Base-by-base conservation (phyloP, 1,284 basidiomycete genomes). In the Puccinia coronata region DNA sequence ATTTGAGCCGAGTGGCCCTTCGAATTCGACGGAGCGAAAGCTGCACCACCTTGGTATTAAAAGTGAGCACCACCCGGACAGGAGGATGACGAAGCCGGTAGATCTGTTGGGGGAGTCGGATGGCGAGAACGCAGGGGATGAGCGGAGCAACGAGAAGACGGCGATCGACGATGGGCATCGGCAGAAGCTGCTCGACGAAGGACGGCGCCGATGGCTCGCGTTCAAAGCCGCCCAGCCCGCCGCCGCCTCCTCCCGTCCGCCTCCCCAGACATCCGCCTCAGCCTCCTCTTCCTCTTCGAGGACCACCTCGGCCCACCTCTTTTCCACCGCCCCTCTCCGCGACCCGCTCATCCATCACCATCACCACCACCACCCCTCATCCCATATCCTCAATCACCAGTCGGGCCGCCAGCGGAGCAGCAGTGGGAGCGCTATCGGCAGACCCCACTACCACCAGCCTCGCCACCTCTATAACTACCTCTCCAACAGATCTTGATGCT, bases 201-300 rank as follows among this genome's bases (percentile, higher is more conserved):
- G 76, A 8, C 63, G 76, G 18, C 49, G 67, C 34, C 65, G 76
- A 57, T 79, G 76, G 76, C 61, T 70, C 12, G 76, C 76, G 18
- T 79, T 34, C 61, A 67, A 79, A 59, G 76, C 76, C 43, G 49
- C n/a, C 70, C 70, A 55, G 23, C n/a, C n/a, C n/a, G n/a, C 34
- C 59, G 18, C 41, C n/a, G 36, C 41, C 39, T 28, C 67, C 5
- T 49, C 41, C 23, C 41, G 25, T n/a, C 28, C 67, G 23, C 16
- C n/a, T 5, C n/a, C 28, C 41, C 67, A 31, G 6, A 14, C 39
- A n/a, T n/a, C 41, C 18, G 11, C 4, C 67, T 8, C 11, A 14
- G 23, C 47, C 9, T 18, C 36, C 34, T 28, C 65, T 23, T 12
- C 39, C 65, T 34, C 39, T 16, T n/a, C 65, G n/a, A 2, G 39